Evolutionary conservation across 1,284 basidiomycete species (phyloP).

Genomic region (Marasmius tenuissimus): DNA sequence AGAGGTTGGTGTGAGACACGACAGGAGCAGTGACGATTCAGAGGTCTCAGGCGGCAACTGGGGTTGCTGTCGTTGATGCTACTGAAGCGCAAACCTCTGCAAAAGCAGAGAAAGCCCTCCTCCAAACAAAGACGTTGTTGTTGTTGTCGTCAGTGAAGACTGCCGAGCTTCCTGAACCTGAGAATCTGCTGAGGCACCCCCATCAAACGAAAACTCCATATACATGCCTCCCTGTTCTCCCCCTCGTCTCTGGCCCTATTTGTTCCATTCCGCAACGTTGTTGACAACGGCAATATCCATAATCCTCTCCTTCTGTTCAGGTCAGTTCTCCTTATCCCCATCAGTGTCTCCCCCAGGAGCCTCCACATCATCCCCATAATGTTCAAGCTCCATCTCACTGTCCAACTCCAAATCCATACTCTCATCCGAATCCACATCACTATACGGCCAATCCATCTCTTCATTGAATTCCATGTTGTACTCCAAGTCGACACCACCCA

Average conservation of each 20-base stretch:
- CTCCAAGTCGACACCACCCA: not conserved
- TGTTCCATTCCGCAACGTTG: not conserved
- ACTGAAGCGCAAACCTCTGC: not conserved
- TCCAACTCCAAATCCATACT: not conserved
- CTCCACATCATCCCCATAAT: not conserved
- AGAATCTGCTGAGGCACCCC: not conserved
- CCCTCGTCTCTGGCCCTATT: not conserved
- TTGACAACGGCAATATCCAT: not conserved
- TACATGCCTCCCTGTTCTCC: not conserved
- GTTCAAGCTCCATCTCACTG: not conserved
- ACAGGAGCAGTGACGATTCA: too few relatives aligned
- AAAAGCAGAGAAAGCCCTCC: too few relatives aligned
- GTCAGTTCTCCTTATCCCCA: not conserved
- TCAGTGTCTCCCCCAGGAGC: not conserved
- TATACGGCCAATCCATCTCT: conserved; percentile 1
- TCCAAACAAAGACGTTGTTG: not conserved
- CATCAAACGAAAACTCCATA: not conserved
- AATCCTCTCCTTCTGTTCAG: not conserved
- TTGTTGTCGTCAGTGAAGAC: too few relatives aligned
- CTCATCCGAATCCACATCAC: not conserved
- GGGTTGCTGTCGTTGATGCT: not conserved
- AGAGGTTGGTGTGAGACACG: too few relatives aligned
- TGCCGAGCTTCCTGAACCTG: not conserved
- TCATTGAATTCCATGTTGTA: not conserved
- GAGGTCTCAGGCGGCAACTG: too few relatives aligned